Evolutionary conservation across 768 basidiomycete species (phyloP).

Genomic region (Leccinum subgranulosum): DNA sequence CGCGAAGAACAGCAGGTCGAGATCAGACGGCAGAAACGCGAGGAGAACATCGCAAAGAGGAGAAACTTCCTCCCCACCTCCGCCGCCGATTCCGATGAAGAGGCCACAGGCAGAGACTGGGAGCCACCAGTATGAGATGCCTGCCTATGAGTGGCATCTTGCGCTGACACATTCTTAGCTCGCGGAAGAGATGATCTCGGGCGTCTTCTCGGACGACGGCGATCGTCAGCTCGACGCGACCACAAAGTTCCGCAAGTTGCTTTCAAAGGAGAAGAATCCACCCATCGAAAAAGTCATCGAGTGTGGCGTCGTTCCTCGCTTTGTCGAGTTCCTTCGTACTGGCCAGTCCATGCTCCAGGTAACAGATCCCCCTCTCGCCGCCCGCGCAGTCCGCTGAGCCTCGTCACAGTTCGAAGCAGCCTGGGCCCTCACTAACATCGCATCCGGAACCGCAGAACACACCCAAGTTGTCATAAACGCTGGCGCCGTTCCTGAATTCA

Average conservation of each 20-base stretch:
- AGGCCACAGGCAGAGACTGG: slow-evolving; percentile 65
- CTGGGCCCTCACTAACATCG: slow-evolving; percentile 97
- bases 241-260: slow-evolving; percentile 95
- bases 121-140: slow-evolving; percentile 61
- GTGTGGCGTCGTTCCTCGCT: slow-evolving; percentile 94
- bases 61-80: slow-evolving; percentile 83
- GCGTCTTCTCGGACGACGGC: slow-evolving; percentile 88
- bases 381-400: slow-evolving; percentile 7
- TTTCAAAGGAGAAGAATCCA: slow-evolving; percentile 99
- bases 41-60: slow-evolving; percentile 98
- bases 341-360: slow-evolving; percentile 87
- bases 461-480: slow-evolving; percentile 97
- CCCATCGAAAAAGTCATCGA: slow-evolving; percentile 98
- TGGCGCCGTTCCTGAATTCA: slow-evolving; percentile 94
- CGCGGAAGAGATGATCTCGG: slow-evolving; percentile 88
- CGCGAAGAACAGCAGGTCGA: slow-evolving; percentile 99
- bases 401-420: slow-evolving; percentile 84
- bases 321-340: slow-evolving; percentile 87
- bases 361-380: slow-evolving; percentile 16
- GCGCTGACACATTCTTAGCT: slow-evolving; percentile 43
- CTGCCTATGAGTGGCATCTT: slow-evolving; percentile 9
- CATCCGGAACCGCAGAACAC: slow-evolving; percentile 96
- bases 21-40: slow-evolving; percentile 96
- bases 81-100: slow-evolving; percentile 88
- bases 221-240: slow-evolving; percentile 96